Evolutionary conservation across 768 basidiomycete species (phyloP).

Genomic region (Pisolithus tinctorius): DNA sequence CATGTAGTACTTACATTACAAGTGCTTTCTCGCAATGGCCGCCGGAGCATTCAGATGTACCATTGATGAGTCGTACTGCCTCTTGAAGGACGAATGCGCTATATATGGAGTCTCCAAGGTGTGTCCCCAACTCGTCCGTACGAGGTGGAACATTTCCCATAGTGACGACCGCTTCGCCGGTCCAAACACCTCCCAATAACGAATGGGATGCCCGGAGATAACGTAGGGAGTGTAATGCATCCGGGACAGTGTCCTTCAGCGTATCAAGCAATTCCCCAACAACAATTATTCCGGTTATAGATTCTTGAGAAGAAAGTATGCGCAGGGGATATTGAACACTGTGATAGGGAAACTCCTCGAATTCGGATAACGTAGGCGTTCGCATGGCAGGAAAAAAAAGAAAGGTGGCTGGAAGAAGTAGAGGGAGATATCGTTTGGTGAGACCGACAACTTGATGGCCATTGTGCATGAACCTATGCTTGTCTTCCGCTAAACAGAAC

Average conservation of each 20-base stretch:
- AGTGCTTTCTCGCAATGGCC: conserved; percentile 47
- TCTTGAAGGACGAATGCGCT: conserved; percentile 84
- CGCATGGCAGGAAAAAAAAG: conserved; percentile 36
- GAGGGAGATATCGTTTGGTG: conserved; percentile 6
- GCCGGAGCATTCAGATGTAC: conserved; percentile 32
- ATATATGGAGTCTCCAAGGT: conserved; percentile 76
- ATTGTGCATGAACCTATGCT: not conserved
- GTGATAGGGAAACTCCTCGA: conserved; percentile 41
- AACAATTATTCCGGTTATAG: conserved; percentile 74
- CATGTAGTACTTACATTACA: conserved; percentile 51
- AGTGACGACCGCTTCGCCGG: conserved; percentile 41
- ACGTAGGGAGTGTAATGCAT: conserved; percentile 41
- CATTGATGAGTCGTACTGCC: conserved; percentile 64
- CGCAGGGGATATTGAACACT: conserved; percentile 51
- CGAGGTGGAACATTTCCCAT: conserved; percentile 35
- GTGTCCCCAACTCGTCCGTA: conserved; percentile 45
- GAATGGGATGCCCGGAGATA: conserved; percentile 63
- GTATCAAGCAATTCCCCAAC: conserved; percentile 66
- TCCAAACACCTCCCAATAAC: conserved; percentile 75
- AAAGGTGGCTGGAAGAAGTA: conserved; percentile 24
- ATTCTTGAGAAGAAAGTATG: conserved; percentile 60
- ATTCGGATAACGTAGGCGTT: conserved; percentile 54
- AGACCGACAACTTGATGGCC: not conserved
- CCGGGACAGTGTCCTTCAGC: conserved; percentile 22
- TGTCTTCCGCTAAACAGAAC: not conserved